These are phyloP conservation scores for Crithidia fasciculata DNA, from an alignment of 208 protist genomes.

Conservation along the genomic window DNA sequence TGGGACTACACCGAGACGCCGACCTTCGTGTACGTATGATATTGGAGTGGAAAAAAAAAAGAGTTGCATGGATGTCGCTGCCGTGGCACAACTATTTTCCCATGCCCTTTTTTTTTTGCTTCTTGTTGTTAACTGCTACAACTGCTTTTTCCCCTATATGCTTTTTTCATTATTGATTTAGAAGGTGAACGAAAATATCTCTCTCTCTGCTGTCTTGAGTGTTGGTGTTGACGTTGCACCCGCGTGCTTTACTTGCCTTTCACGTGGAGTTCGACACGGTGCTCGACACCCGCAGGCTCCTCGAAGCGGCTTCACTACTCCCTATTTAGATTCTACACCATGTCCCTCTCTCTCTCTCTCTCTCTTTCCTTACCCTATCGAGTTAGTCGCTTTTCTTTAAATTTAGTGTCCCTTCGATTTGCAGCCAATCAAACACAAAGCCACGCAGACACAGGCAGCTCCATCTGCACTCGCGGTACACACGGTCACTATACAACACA, in stretches of 20 bases:
- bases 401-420: slow-evolving; percentile 7
- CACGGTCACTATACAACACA: too few relatives aligned
- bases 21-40: slow-evolving; percentile 53
- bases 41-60: neutral
- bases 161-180: slow-evolving; percentile 1
- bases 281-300: neutral
- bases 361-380: neutral
- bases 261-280: neutral
- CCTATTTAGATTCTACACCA: neutral
- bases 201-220: neutral
- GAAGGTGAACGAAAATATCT: neutral
- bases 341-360: neutral
- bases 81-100: neutral
- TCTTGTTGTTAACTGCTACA: neutral
- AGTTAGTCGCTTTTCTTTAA: slow-evolving; percentile 7
- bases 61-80: neutral
- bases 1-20: slow-evolving; percentile 49
- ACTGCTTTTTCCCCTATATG: neutral
- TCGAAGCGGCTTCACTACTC: too few relatives aligned
- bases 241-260: neutral
- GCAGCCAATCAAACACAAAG: too few relatives aligned
- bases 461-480: too few relatives aligned
- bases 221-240: neutral
- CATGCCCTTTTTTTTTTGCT: neutral
- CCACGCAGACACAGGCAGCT: too few relatives aligned